Base-by-base conservation (phyloP, 495 filamentous ascomycete genomes). In the Xylaria cubensis region DNA sequence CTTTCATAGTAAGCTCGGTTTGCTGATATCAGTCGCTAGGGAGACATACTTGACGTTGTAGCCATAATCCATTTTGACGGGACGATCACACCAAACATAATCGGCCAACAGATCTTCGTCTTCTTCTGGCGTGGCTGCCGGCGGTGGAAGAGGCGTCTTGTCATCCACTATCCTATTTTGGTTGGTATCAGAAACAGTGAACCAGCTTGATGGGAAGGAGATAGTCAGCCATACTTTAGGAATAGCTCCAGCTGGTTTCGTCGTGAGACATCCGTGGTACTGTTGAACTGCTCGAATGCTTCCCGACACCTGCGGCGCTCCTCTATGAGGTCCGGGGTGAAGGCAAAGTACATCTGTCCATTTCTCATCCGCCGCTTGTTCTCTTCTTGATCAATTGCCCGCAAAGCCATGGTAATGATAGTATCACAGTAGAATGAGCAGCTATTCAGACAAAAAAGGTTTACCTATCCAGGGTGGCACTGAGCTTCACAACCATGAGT, bases 1-100 rank as follows among this genome's bases (percentile, higher is more conserved):
- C 84, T 83, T 70, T 17, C 4, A 39, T 17, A 1, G 44, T 69
- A 34, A 67, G 69, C n/a, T 59, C 17, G 24, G 4, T 62, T 42
- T 9, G 41, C 64, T 67, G 8, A 68, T 21, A 2, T 13, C 12
- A n/a, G 59, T 32, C 4, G 10, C 26, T 17, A 69, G 70, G 42
- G 21, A 42, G 3, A 56, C 77, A 44, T 74, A 85, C 84, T 79
- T 85, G 58, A 95, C 80, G 70, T 97, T 94, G 75, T 84, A 89
- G 2, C 94, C 94, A 73, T 96, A 94, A 78, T 97, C 94, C 4
- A 90, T 82, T 17, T 84, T 86, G 65, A 97, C 83, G 8, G 93
- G 93, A 0, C 88, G 80, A 70, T 93, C 90, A n/a, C 95, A 82
- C 86, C 87, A 94, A 4, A 93, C 88, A 15, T 92, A 87, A 44